Base-by-base conservation (phyloP, 2,329 filamentous ascomycete species). In the Zymoseptoria pseudotritici region DNA sequence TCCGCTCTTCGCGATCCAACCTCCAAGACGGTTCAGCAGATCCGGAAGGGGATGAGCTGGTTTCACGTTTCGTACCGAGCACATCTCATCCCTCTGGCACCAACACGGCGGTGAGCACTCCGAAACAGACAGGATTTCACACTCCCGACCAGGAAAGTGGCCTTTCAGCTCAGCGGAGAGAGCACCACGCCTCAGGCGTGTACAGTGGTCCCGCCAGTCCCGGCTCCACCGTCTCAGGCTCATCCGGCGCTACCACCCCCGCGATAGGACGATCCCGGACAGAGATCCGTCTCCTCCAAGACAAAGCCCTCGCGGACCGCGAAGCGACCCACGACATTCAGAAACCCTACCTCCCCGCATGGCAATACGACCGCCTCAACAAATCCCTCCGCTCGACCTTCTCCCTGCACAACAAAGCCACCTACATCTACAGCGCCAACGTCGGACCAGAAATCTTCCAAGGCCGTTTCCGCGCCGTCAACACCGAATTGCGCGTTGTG, bases 401-500 rank as follows among this genome's bases (percentile, higher is more conserved):
- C 55, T 46, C 36, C 36, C 3, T 46, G 36, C 36, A 46, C 36
- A 46, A 46, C 36, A 46, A 46, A n/a, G 36, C 36, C 13, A 46
- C 36, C 6, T 46, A 46, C 36, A 4, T 46, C 36, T 46, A 46
- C 36, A 26, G 22, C 22, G 11, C 29, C 8, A 65, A 65, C 55
- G 61, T 72, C 50, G 68, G 70, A 13, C 68, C 71, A 8, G 70
- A 71, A 55, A 67, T 71, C 21, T 73, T 73, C 61, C 70, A 72
- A 57, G 71, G 71, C 29, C 64, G 71, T 49, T 73, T 73, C 63
- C 66, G 69, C 54, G 71, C 70, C 29, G 65, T 72, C 22, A 70
- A 72, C 59, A 70, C 66, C 6, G 71, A 73, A 60, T 58, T 73
- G 42, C 64, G 66, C 54, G 69, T 73, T 13, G 71, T 72, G 51